A percentile compares a stretch with the other conserved stretches of the same genome.
phyloP scores from a whole-genome alignment of 2,329 filamentous ascomycete species.

The Fusarium nodosum region DNA sequence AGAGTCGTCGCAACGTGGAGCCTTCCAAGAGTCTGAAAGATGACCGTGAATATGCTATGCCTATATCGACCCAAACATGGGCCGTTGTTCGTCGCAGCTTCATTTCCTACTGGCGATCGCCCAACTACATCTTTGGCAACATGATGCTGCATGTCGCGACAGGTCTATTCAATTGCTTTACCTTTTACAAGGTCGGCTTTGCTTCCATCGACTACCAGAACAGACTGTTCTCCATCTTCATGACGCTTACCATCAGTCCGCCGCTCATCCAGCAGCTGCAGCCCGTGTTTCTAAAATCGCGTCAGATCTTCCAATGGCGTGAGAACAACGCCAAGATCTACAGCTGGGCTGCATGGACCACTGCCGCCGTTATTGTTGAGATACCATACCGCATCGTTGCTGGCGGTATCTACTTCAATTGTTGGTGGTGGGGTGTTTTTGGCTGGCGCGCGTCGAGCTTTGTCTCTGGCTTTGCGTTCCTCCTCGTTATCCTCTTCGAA shows the following conservation, averaged over 20 bases:
- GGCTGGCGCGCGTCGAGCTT: slow-evolving; percentile 66
- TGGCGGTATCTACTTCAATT: slow-evolving; percentile 63
- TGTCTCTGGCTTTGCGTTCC: slow-evolving; percentile 71
- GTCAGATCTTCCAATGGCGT: slow-evolving; percentile 76
- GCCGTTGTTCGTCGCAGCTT: slow-evolving; percentile 71
- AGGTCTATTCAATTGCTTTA: slow-evolving; percentile 78
- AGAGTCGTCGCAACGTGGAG: slow-evolving; percentile 58
- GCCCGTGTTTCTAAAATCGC: slow-evolving; percentile 75
- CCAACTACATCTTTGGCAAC: slow-evolving; percentile 73
- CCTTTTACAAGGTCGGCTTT: slow-evolving; percentile 73
- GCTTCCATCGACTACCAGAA: slow-evolving; percentile 75
- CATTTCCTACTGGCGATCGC: slow-evolving; percentile 74
- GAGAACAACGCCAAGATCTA: slow-evolving; percentile 86
- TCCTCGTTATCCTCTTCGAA: slow-evolving; percentile 75
- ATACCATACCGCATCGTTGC: slow-evolving; percentile 77
- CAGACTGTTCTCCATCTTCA: slow-evolving; percentile 80
- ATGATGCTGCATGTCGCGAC: slow-evolving; percentile 72
- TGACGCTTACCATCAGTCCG: slow-evolving; percentile 80
- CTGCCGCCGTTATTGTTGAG: slow-evolving; percentile 75
- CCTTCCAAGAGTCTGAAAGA: slow-evolving; percentile 59
- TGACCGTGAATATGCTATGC: slow-evolving; percentile 74
- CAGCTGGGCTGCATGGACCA: slow-evolving; percentile 78
- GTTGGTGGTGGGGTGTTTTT: slow-evolving; percentile 71
- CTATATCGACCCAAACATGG: slow-evolving; percentile 65
- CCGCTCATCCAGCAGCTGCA: slow-evolving; percentile 83